Evolutionary conservation across 2,329 filamentous ascomycete genomes (phyloP).

Genomic region (Paraconiothyrium sp.): DNA sequence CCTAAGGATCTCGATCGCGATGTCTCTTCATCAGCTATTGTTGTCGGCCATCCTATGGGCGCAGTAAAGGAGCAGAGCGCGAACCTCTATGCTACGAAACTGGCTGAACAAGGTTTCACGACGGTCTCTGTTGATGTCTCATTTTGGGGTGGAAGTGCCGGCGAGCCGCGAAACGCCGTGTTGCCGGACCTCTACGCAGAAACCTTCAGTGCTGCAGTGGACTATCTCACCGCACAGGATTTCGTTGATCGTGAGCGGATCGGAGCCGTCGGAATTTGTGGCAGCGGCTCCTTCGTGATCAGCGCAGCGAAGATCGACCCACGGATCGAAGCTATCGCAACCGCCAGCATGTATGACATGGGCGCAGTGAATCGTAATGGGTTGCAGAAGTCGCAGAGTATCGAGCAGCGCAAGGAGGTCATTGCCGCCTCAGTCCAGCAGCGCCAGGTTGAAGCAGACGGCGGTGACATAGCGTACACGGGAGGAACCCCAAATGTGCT

Average conservation of each 20-base stretch:
- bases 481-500: constrained; percentile 23
- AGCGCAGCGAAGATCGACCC: constrained; percentile 49
- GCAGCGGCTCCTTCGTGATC: constrained; percentile 44
- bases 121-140: constrained; percentile 35
- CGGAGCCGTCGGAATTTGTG: constrained; percentile 44
- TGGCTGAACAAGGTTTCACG: constrained; percentile 39
- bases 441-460: constrained; percentile 22
- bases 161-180: constrained; percentile 39
- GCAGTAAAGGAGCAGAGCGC: constrained; percentile 45
- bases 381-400: constrained; percentile 20
- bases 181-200: constrained; percentile 39
- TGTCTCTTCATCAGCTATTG: constrained; percentile 27
- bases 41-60: constrained; percentile 42
- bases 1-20: constrained; percentile 17
- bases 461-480: constrained; percentile 19
- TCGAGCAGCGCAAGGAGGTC: constrained; percentile 23
- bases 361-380: constrained; percentile 24
- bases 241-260: constrained; percentile 42
- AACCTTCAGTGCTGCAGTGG: constrained; percentile 43
- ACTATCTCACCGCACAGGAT: constrained; percentile 35
- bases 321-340: constrained; percentile 35
- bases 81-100: constrained; percentile 43
- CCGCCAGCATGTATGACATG: constrained; percentile 35
- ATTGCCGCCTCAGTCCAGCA: constrained; percentile 21
- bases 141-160: constrained; percentile 38